Percentiles rank a stretch among this genome's conserved stretches.
Conservation (phyloP, 1,284 basidiomycete species). For the Apiotrichum gamsii region DNA sequence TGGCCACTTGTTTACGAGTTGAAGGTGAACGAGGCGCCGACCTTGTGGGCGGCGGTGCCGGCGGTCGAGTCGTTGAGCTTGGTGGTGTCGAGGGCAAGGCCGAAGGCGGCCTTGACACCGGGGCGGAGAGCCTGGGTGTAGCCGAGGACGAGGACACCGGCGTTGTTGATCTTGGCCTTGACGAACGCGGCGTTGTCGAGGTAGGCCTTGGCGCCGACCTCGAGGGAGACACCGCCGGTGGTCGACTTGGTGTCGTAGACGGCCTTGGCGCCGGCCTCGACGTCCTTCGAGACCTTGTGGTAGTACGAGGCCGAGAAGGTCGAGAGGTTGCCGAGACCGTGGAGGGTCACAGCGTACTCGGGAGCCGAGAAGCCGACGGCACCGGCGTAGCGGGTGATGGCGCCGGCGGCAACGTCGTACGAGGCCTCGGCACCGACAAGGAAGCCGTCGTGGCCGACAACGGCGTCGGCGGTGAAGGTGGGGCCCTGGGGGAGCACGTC, state of each 20-base stretch:
- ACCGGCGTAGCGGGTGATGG: constrained; percentile 84
- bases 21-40: constrained; percentile 54
- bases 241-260: constrained; percentile 93
- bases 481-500: constrained; percentile 62
- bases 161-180: constrained; percentile 99
- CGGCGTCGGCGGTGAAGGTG: constrained; percentile 91
- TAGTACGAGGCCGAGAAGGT: constrained; percentile 96
- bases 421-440: constrained; percentile 91
- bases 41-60: constrained; percentile 53
- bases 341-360: constrained; percentile 92
- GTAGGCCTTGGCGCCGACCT: constrained; percentile 89
- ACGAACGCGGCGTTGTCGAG: constrained; percentile 79
- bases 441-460: constrained; percentile 95
- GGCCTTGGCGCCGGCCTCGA: constrained; percentile 97
- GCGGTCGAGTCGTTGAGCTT: constrained; percentile 63
- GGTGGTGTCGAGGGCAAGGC: constrained; percentile 85
- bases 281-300: constrained; percentile 84
- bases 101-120: constrained; percentile 90
- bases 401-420: constrained; percentile 93
- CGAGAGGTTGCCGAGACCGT: constrained; percentile 91
- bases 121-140: constrained; percentile 90
- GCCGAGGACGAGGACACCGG: constrained; percentile 79
- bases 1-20: constrained; percentile 50
- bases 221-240: constrained; percentile 78
- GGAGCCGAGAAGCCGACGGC: constrained; percentile 82